phyloP scores from a whole-genome alignment of 2,329 filamentous ascomycete species.

The Drechslera avenae region DNA sequence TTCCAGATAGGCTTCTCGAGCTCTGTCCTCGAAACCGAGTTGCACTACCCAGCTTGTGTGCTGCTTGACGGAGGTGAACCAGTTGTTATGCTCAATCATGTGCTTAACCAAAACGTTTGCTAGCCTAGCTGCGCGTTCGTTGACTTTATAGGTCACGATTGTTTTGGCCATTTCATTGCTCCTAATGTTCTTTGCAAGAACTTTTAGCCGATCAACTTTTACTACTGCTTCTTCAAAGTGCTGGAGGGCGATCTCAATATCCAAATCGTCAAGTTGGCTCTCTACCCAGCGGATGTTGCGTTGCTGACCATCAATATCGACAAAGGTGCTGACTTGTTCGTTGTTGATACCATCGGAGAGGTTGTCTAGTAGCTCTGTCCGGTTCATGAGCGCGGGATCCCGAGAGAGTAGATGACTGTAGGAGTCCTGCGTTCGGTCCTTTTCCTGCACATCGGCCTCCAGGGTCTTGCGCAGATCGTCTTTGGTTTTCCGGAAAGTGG shows the following conservation, averaged over 20 bases:
- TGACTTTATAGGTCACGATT: constrained; percentile 88
- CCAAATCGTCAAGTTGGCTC: constrained; percentile 90
- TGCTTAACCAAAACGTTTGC: constrained; percentile 77
- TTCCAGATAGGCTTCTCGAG: constrained; percentile 82
- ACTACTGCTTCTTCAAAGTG: constrained; percentile 83
- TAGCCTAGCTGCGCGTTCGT: constrained; percentile 79
- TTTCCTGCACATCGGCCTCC: constrained; percentile 85
- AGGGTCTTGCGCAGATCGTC: constrained; percentile 87
- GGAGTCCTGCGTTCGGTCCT: constrained; percentile 80
- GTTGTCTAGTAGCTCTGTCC: constrained; percentile 78
- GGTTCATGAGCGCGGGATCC: constrained; percentile 76
- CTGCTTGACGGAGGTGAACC: constrained; percentile 75
- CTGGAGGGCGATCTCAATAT: constrained; percentile 93
- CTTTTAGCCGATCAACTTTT: constrained; percentile 82
- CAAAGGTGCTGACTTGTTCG: constrained; percentile 74
- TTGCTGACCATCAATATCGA: constrained; percentile 95
- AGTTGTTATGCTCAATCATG: constrained; percentile 76
- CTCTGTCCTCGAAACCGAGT: constrained; percentile 87
- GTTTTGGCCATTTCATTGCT: constrained; percentile 87
- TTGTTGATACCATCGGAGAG: constrained; percentile 71
- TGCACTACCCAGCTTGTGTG: constrained; percentile 84
- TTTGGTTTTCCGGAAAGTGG: constrained; percentile 89
- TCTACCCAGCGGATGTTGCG: constrained; percentile 97
- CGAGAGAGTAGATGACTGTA: constrained; percentile 84
- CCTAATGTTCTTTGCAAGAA: constrained; percentile 77